A percentile compares a stretch with the other conserved stretches of the same genome.
Conservation (phyloP, 2,329 filamentous ascomycete genomes). For the Westerdykella aurantiaca region DNA sequence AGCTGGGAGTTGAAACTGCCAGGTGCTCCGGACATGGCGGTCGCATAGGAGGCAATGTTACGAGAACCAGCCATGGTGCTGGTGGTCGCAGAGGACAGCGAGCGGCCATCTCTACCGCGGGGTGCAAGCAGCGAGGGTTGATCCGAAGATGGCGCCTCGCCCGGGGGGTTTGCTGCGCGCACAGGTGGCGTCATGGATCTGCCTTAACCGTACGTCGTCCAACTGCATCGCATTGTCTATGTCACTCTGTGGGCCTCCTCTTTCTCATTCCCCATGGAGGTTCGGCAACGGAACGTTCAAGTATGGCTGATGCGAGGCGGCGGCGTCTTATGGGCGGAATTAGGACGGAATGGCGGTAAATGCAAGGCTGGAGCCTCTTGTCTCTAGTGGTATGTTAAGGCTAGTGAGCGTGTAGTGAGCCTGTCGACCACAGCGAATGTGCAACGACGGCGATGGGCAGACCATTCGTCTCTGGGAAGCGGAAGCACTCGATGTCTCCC, state of each 20-base stretch:
- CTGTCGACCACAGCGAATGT: not conserved
- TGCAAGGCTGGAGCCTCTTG: too few species aligned
- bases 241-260: constrained; percentile 18
- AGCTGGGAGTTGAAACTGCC: constrained; percentile 89
- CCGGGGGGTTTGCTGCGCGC: constrained; percentile 38
- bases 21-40: constrained; percentile 53
- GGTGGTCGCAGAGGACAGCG: constrained; percentile 46
- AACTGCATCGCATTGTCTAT: constrained; percentile 35
- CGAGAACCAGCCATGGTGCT: constrained; percentile 58
- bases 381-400: not conserved
- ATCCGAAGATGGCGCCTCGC: constrained; percentile 27
- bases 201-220: constrained; percentile 33
- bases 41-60: constrained; percentile 57
- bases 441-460: not conserved
- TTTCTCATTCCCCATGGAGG: constrained; percentile 31
- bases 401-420: constrained; percentile 6
- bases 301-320: constrained; percentile 11
- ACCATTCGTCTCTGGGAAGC: too few species aligned
- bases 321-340: constrained; percentile 7
- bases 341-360: not conserved
- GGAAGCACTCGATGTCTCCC: too few species aligned
- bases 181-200: constrained; percentile 40
- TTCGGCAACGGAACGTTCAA: constrained; percentile 14
- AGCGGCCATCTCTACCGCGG: constrained; percentile 49
- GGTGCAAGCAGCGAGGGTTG: constrained; percentile 42